Base-by-base conservation (phyloP, 2,329 filamentous ascomycete genomes). In the Sphaerostilbella broomeana region DNA sequence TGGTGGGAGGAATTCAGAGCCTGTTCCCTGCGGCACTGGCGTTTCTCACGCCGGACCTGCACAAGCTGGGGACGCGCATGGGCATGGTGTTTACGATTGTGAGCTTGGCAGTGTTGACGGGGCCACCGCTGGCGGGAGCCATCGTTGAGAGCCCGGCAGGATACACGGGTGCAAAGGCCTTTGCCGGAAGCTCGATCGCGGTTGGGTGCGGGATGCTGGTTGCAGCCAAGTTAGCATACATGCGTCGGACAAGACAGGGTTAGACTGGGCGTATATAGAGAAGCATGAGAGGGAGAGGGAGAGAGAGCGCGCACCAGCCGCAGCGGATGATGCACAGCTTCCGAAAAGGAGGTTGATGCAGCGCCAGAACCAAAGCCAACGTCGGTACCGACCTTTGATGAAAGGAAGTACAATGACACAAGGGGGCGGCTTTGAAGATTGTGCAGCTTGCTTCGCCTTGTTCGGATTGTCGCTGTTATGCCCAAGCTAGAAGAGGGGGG, bases 1-100 rank as follows among this genome's bases (percentile, higher is more conserved):
- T 68, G 1, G 75, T 70, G 0, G 79, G 77, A 1, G 75, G 68
- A 0, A 72, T 84, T 27, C 79, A 84, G 61, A 72, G 70, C 2
- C 54, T 86, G 6, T 82, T 84, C 52, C 79, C 80, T 0, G 77
- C 77, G 0, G 51, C 72, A 0, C 51, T 83, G 28, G 72, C 69
- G 35, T 72, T 70, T 28, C 58, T 79, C 42, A 75, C 71, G 2
- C 62, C 61, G 5, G 73, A 78, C 51, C 57, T 70, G 43, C 52
- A 62, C 6, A 74, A 71, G 55, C 61, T 69, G 13, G 75, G 74
- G 1, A 67, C 70, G 3, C 58, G 74, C 7, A 73, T 78, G 54
- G 75, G 75, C 32, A 77, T 79, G 74, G 61, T 68, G 1, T 77
- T 79, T 31, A 74, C 69, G 0, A 68, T 75, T 35, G 68, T 69